Base-by-base conservation (phyloP, 495 filamentous ascomycete species). In the Penicillium riverlandense region DNA sequence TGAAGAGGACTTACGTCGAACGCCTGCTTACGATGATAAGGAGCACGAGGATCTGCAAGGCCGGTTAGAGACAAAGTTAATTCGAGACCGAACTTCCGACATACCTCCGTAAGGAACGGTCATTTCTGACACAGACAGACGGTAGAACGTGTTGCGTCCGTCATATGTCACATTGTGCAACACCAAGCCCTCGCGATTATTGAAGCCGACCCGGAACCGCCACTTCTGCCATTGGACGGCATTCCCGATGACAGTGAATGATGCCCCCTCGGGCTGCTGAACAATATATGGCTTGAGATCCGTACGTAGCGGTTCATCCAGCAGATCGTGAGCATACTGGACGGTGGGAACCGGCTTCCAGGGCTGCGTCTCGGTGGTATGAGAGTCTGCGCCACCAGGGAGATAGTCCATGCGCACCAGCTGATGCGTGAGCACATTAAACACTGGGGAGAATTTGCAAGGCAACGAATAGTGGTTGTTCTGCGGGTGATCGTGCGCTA, bases 391-490 rank as follows among this genome's bases (percentile, higher is more conserved):
- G 1, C 66, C 68, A 13, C 57, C 59, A 4, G 74, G 70, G 4
- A 75, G 62, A 22, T 67, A 67, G 45, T 76, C 72, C 55, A 77
- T 75, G 8, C 72, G 69, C 31, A 74, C 77, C 4, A 95, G 75
- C 41, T 82, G 72, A 57, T 74, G 73, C 1, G 76, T 79, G 22
- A 75, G 70, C 1, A 76, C 77, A 53, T 82, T 79, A 34, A 95
- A 70, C 13, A 92, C 85, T 0, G 88, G 87, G 6, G 83, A 89
- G 51, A 92, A 84, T 30, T 81, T 74, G 39, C 89, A 74, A 0
- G 88, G 88, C 30, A 86, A 74, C 0, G 86, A 79, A 59, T 95
- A 95, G 51, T 91, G 84, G 55, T 90, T 90, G 48, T 67, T 63
- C 40, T 69, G 58, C 2, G 66, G 61, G 35, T 71, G 66, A 40